Percentiles rank a stretch among this genome's conserved stretches.
phyloP scores from a whole-genome alignment of 805 yeast genomes.

The Torulaspora delbrueckii region DNA sequence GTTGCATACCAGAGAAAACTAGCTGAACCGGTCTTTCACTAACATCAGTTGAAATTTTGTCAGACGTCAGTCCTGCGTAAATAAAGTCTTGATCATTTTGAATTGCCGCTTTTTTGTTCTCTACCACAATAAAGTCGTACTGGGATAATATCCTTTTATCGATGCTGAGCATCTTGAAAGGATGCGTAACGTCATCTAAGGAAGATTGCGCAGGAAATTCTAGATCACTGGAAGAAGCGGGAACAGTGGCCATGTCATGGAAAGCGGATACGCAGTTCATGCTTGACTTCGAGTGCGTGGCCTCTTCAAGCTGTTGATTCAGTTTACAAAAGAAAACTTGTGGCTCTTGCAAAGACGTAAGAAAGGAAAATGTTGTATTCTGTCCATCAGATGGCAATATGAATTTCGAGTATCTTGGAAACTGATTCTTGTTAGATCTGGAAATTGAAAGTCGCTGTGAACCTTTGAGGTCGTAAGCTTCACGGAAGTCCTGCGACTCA shows the following conservation, averaged over 20 bases:
- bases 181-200: constrained; percentile 43
- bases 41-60: not conserved
- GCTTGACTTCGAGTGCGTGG: constrained; percentile 8
- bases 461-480: not conserved
- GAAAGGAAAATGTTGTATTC: constrained; percentile 11
- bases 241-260: constrained; percentile 41
- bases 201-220: constrained; percentile 49
- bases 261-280: constrained; percentile 46
- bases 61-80: constrained; percentile 17
- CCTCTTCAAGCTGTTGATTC: not conserved
- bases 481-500: constrained; percentile 1
- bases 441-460: not conserved
- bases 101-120: constrained; percentile 28
- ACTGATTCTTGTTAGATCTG: not conserved
- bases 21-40: constrained; percentile 15
- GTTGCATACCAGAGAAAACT: constrained; percentile 9
- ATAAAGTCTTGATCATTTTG: constrained; percentile 19
- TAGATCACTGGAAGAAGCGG: constrained; percentile 43
- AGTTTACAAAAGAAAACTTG: constrained; percentile 17
- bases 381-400: constrained; percentile 1
- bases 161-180: constrained; percentile 47
- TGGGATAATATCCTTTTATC: constrained; percentile 37
- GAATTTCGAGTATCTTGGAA: constrained; percentile 2
- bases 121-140: constrained; percentile 50
- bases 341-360: constrained; percentile 15